Evolutionary conservation across 2,329 filamentous ascomycete genomes (phyloP).

Genomic region (Fonsecaea pugnacius): DNA sequence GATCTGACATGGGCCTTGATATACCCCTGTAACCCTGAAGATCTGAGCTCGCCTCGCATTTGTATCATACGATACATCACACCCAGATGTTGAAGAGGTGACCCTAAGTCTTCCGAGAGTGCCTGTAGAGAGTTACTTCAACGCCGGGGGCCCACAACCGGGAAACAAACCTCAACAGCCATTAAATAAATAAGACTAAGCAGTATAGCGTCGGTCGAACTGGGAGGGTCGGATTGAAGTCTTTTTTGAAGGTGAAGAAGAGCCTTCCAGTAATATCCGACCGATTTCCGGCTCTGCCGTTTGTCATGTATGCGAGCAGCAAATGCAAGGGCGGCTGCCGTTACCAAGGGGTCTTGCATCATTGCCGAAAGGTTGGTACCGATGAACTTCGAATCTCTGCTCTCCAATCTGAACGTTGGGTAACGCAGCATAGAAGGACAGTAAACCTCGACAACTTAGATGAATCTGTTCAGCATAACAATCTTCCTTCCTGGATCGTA

Average conservation of each 20-base stretch:
- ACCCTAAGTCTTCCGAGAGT: conserved; percentile 1
- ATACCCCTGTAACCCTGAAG: conserved; percentile 11
- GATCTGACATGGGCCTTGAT: conserved; percentile 16
- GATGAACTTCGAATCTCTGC: conserved; percentile 9
- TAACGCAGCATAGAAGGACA: conserved; percentile 13
- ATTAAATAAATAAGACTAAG: conserved; percentile 17
- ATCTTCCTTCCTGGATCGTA: neutral
- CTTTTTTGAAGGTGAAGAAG: conserved; percentile 3
- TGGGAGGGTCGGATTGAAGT: neutral
- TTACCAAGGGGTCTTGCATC: conserved; percentile 17
- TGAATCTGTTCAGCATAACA: neutral
- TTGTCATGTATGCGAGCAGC: conserved; percentile 8
- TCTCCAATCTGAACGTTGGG: conserved; percentile 5
- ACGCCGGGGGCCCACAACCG: too few relatives aligned
- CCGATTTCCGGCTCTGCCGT: conserved; percentile 1
- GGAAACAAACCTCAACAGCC: conserved; percentile 11
- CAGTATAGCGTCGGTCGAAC: conserved; percentile 5
- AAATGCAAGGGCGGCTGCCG: conserved; percentile 3
- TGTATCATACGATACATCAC: conserved; percentile 4
- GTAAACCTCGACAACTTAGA: conserved; percentile 13
- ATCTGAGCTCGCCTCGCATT: neutral
- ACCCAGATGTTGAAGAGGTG: conserved; percentile 6
- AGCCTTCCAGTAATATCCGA: conserved; percentile 7
- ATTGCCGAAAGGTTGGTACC: conserved; percentile 7
- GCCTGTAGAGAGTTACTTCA: neutral